A percentile compares a stretch with the other conserved stretches of the same genome.
These are phyloP conservation scores for Tuber melanosporum DNA, from an alignment of 495 filamentous ascomycete species.

Conservation along the genomic window DNA sequence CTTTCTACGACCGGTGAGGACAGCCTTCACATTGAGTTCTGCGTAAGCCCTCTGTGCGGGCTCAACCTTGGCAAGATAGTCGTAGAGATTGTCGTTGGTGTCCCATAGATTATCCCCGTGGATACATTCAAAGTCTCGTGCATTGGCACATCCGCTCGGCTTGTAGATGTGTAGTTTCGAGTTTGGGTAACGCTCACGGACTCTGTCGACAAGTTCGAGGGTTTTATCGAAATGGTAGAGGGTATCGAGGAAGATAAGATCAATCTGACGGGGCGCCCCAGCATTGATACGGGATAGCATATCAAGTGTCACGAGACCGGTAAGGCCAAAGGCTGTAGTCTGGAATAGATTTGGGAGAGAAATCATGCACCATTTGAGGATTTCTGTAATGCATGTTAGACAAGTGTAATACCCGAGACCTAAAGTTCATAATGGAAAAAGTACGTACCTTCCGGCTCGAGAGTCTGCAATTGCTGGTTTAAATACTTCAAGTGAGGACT, in stretches of 20 bases:
- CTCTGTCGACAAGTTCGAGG: slow-evolving; percentile 68
- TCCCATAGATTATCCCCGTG: slow-evolving; percentile 85
- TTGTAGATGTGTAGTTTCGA: slow-evolving; percentile 81
- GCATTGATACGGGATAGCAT: slow-evolving; percentile 83
- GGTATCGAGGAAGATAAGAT: slow-evolving; percentile 95
- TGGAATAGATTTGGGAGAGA: slow-evolving; percentile 89
- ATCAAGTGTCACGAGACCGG: slow-evolving; percentile 87
- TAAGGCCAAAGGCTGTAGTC: slow-evolving; percentile 94
- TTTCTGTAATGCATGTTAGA: slow-evolving; percentile 52
- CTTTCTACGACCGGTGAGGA: slow-evolving; percentile 86
- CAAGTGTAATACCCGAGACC: slow-evolving; percentile 11
- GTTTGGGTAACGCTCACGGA: slow-evolving; percentile 67
- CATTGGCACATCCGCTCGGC: slow-evolving; percentile 62
- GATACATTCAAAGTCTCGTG: slow-evolving; percentile 67
- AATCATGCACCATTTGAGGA: slow-evolving; percentile 84
- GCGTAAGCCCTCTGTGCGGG: slow-evolving; percentile 87
- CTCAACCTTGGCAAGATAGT: slow-evolving; percentile 96
- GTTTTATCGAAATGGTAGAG: slow-evolving; percentile 94
- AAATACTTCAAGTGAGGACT: slow-evolving; percentile 81
- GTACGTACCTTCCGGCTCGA: slow-evolving; percentile 62
- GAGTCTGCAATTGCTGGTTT: slow-evolving; percentile 76
- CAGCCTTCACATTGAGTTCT: slow-evolving; percentile 80
- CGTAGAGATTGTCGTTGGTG: slow-evolving; percentile 77
- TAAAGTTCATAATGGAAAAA: slow-evolving; percentile 2
- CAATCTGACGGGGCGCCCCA: slow-evolving; percentile 60